Base-by-base conservation (phyloP, 805 yeast species). In the Metschnikowia arizonensis region DNA sequence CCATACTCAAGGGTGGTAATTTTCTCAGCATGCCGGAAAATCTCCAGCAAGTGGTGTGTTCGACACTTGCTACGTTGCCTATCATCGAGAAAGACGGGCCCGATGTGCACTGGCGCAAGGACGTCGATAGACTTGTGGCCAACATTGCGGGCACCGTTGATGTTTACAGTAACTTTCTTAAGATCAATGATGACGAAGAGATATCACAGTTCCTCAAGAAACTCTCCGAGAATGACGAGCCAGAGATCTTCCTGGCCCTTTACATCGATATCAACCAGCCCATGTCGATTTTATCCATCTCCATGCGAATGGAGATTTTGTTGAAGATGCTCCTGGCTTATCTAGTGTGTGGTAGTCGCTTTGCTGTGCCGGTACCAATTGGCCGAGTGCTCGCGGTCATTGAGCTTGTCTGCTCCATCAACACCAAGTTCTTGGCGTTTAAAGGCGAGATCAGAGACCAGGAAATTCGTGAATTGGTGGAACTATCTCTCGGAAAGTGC, bases 201-300 rank as follows among this genome's bases (percentile, higher is more conserved):
- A 57, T 77, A 17, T 48, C 58, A 29, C 57, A 61, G 1, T 56
- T 74, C 37, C 57, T 81, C 33, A 65, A 70, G 9, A 54, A 55
- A 21, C 59, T 82, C 35, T 35, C 39, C 24, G 50, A 42, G 2
- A 34, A 47, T 2, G 48, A 48, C 11, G 50, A 48, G 10, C 48
- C 69, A 10, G 48, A 45, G 8, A 33, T 55, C 24, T 77, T 83
- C 54, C 68, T 77, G 0, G 65, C 75, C 25, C 68, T 86, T 53
- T 59, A 68, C 11, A 69, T 86, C 34, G 91, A 86, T 61, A 65
- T 83, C 50, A 77, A 79, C 52, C 69, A 72, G 23, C 79, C 86
- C 12, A 54, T 64, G 18, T 67, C 83, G 5, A 57, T 85, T 3
- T 65, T 75, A 46, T 64, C 72, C 48, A 72, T 85, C 18, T 74